Base-by-base conservation (phyloP, 352 stramenopile genomes). In the Pythium dissimile region DNA sequence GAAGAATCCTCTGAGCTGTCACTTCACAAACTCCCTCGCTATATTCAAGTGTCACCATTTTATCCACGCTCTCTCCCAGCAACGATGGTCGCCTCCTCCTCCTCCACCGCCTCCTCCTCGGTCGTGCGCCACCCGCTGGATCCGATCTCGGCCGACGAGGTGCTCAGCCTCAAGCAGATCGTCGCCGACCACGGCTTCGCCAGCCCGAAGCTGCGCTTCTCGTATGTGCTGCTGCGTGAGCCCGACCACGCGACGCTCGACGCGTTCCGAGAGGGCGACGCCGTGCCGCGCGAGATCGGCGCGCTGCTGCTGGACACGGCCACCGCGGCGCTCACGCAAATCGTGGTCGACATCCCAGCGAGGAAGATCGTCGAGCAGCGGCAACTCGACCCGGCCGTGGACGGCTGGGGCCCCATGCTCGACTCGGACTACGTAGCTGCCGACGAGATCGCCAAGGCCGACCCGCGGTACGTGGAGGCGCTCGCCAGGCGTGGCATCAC, bases 141-240 rank as follows among this genome's bases (percentile, higher is more conserved):
- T 41, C 72, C 72, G 15, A 62, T 82, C 59, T 75, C 72, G 15
- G 49, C 67, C 30, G 62, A 74, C 26, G 72, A 82, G 59, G 65
- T 82, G 39, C 54, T 60, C 42, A 64, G 39, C n/a, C 57, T 71
- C 42, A 82, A 79, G 53, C 67, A 79, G 57, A 62, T 82, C 38
- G 60, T 79, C 16, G 67, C 62, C 7, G 70, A 75, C 9, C 57
- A 56, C 16, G 72, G 69, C n/a, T 71, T 73, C 64, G 59, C 46
- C 13, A 60, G 70, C 13, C 41, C 66, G 8, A 51, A 71, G 20
- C 23, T 79, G 4, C 72, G 72, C 42, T 82, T 73, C 54, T 75
- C 70, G 32, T 82, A 82, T 53, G 72, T 82, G 42, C 72, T 82
- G 70, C 53, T 82, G 55, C 75, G 72, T 44, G 72, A 79, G 48